Evolutionary conservation across 1,284 basidiomycete species (phyloP).

Genomic region (Fistulinella staudtii): DNA sequence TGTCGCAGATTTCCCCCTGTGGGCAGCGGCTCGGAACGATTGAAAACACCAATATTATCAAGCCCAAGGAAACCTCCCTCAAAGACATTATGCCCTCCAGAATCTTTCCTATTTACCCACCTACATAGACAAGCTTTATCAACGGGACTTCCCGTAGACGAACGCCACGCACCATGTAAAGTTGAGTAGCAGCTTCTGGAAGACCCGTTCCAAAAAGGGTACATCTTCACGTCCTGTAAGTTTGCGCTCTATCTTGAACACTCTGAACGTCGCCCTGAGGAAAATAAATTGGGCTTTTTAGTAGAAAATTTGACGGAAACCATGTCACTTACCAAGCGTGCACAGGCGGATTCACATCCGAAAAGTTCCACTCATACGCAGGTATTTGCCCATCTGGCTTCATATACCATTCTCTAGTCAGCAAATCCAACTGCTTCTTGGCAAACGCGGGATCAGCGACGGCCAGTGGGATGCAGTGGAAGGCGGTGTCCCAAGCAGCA

Average conservation of each 20-base stretch:
- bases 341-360: slow-evolving; percentile 95
- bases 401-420: slow-evolving; percentile 99
- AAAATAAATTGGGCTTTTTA: too few species aligned
- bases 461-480: slow-evolving; percentile 96
- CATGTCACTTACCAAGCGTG: slow-evolving; percentile 75
- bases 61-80: slow-evolving; percentile 97
- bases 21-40: slow-evolving; percentile 93
- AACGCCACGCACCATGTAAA: slow-evolving; percentile 77
- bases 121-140: slow-evolving; percentile 34
- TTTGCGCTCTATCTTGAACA: slow-evolving; percentile 98
- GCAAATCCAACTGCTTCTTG: slow-evolving; percentile 94
- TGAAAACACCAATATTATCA: slow-evolving; percentile 98
- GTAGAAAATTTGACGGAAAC: background rate
- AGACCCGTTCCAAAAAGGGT: slow-evolving; percentile 92
- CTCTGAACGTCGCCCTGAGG: slow-evolving; percentile 89
- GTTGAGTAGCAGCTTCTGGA: slow-evolving; percentile 95
- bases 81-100: slow-evolving; percentile 92
- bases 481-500: slow-evolving; percentile 93
- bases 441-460: slow-evolving; percentile 94
- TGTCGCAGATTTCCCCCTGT: slow-evolving; percentile 91
- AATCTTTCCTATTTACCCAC: slow-evolving; percentile 99
- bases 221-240: slow-evolving; percentile 89
- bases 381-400: slow-evolving; percentile 98
- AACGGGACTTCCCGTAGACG: background rate
- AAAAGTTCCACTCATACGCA: slow-evolving; percentile 99